A percentile compares a stretch with the other conserved stretches of the same genome.
Evolutionary conservation across 371 early-diverging fungal genomes (phyloP).

Genomic region (Apophysomyces ossiformis): DNA sequence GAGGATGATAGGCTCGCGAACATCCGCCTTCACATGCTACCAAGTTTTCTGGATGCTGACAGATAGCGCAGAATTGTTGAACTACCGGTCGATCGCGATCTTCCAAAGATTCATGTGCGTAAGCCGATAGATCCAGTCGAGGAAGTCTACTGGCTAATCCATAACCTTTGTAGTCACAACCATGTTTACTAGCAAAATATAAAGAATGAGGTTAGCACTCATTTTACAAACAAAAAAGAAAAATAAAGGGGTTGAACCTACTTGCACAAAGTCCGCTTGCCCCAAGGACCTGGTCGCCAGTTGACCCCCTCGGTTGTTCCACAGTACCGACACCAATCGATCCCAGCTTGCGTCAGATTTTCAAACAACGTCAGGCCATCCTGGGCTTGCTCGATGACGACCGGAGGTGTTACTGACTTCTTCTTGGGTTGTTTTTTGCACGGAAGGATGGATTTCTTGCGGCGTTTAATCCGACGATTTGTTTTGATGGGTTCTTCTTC

Average conservation of each 20-base stretch:
- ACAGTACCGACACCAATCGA: slow-evolving; percentile 80
- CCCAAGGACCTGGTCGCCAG: slow-evolving; percentile 82
- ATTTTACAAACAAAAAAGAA: slow-evolving; percentile 4
- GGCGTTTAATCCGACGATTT: slow-evolving; percentile 1
- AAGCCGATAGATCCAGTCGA: slow-evolving; percentile 75
- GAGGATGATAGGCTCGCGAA: slow-evolving; percentile 69
- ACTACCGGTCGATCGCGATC: slow-evolving; percentile 78
- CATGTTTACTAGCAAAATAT: slow-evolving; percentile 66
- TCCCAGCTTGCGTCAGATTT: slow-evolving; percentile 34
- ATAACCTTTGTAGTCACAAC: slow-evolving; percentile 89
- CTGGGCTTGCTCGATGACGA: slow-evolving; percentile 1
- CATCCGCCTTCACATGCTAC: slow-evolving; percentile 77
- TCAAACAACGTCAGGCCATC: slow-evolving; percentile 47
- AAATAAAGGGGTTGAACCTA: slow-evolving; percentile 22
- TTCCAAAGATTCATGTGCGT: slow-evolving; percentile 66
- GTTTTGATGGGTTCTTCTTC: slow-evolving; percentile 5
- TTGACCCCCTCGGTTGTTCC: slow-evolving; percentile 75
- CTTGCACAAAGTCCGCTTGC: slow-evolving; percentile 78
- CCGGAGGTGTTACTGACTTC: not conserved
- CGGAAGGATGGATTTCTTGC: slow-evolving; percentile 1
- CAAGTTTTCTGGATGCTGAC: slow-evolving; percentile 49
- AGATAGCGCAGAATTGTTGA: slow-evolving; percentile 60
- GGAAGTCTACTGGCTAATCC: slow-evolving; percentile 84
- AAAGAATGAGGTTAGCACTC: not conserved
- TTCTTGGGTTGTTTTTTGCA: slow-evolving; percentile 7